A percentile compares a stretch with the other conserved stretches of the same genome.
Evolutionary conservation across 1,139 yeast species (phyloP).

Genomic region (Hyphopichia burtonii): DNA sequence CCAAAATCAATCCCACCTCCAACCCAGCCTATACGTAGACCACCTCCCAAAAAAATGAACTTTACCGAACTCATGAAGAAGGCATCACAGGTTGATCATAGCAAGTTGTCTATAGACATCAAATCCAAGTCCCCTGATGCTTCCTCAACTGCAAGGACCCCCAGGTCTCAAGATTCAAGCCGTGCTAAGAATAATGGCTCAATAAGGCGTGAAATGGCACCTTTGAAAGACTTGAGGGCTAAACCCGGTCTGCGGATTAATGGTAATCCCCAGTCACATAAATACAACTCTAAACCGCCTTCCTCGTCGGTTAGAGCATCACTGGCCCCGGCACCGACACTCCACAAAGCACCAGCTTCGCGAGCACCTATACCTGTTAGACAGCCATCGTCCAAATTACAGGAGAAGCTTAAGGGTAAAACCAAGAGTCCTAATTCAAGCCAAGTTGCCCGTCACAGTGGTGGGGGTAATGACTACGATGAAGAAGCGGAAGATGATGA

Average conservation of each 20-base stretch:
- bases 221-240: too few relatives aligned
- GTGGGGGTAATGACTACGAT: constrained; percentile 6
- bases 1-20: not conserved
- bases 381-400: constrained; percentile 22
- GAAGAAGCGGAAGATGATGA: constrained; percentile 23
- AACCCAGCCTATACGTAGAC: constrained; percentile 7
- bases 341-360: not conserved
- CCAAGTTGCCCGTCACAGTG: constrained; percentile 1
- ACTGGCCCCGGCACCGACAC: not conserved
- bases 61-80: constrained; percentile 70
- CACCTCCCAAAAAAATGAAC: constrained; percentile 47
- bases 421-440: constrained; percentile 1
- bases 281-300: too few relatives aligned
- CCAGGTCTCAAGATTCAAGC: not conserved
- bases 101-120: constrained; percentile 37
- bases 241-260: too few relatives aligned
- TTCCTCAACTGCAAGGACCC: not conserved
- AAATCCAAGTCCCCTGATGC: constrained; percentile 34
- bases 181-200: not conserved
- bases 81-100: constrained; percentile 56
- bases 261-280: too few relatives aligned
- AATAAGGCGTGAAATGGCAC: too few relatives aligned
- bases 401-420: constrained; percentile 24
- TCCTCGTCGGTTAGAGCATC: not conserved
- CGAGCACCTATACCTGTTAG: constrained; percentile 26